A percentile compares a stretch with the other conserved stretches of the same genome.
Evolutionary conservation across 345 rosid genomes (phyloP).

Genomic region (Adansonia digitata): DNA sequence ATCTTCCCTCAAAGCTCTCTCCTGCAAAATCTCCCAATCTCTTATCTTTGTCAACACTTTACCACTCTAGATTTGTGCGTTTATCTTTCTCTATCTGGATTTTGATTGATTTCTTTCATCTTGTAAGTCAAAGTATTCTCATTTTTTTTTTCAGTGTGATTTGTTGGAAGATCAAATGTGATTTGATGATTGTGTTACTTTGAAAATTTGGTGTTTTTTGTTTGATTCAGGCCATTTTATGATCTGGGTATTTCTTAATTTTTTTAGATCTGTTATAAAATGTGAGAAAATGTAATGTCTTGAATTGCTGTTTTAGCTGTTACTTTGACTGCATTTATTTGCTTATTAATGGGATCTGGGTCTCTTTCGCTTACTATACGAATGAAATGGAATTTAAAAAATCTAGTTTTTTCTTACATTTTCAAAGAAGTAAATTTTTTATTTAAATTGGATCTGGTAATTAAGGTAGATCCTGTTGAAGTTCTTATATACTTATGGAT

Average conservation of each 20-base stretch:
- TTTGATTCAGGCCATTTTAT: neutral
- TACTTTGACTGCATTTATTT: neutral
- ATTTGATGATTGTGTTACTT: neutral
- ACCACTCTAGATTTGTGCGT: neutral
- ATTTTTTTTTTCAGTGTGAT: neutral
- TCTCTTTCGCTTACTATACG: neutral
- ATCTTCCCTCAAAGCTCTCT: neutral
- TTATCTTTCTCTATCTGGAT: neutral
- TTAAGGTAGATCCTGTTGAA: neutral
- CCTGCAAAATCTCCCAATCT: neutral
- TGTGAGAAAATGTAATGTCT: neutral
- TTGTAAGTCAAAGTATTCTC: neutral
- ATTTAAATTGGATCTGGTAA: neutral
- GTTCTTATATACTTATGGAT: neutral
- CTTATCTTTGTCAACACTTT: neutral
- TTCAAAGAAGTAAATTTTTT: neutral
- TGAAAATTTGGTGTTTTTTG: neutral
- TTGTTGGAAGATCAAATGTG: neutral
- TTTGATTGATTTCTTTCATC: neutral
- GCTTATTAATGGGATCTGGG: neutral
- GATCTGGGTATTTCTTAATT: neutral
- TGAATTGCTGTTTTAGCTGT: conserved; percentile 1
- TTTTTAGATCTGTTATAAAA: neutral
- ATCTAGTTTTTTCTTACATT: too few species aligned
- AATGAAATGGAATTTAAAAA: neutral